A percentile compares a stretch with the other conserved stretches of the same genome.
Conservation (phyloP, 192 early-diverging fungal species). For the Linnemannia zychae region DNA sequence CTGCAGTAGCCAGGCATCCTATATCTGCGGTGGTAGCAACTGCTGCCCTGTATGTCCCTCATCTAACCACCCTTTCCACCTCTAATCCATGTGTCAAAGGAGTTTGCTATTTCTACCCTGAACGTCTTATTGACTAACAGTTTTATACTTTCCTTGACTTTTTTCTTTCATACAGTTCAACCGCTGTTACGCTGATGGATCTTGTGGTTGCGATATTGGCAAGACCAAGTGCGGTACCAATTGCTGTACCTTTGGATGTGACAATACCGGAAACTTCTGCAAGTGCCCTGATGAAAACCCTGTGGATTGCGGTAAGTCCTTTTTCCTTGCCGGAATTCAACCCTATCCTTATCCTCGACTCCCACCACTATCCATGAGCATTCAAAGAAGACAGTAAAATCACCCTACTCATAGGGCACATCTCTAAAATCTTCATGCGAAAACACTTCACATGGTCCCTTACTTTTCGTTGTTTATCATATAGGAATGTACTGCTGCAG, state of each 20-base stretch:
- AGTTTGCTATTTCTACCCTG: too few relatives aligned
- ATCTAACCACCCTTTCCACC: background rate
- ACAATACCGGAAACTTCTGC: background rate
- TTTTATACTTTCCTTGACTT: background rate
- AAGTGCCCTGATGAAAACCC: background rate
- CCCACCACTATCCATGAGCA: too few relatives aligned
- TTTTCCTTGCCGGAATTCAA: background rate
- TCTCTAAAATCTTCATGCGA: too few relatives aligned
- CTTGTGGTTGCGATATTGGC: constrained; percentile 21
- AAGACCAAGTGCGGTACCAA: constrained; percentile 13
- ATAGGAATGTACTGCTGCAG: background rate
- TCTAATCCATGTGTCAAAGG: background rate
- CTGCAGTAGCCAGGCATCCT: background rate
- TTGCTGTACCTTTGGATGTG: constrained; percentile 38
- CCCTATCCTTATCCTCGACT: background rate
- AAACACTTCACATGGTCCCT: too few relatives aligned
- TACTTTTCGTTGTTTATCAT: background rate
- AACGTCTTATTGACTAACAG: background rate
- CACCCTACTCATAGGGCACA: background rate
- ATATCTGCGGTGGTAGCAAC: constrained; percentile 16
- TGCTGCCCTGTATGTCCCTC: constrained; percentile 37
- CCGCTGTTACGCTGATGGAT: constrained; percentile 10
- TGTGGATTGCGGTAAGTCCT: constrained; percentile 21
- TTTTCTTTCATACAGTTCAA: constrained; percentile 12
- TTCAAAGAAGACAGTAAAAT: background rate